phyloP scores from a whole-genome alignment of 2,329 filamentous ascomycete species.

The Fusarium clavum region DNA sequence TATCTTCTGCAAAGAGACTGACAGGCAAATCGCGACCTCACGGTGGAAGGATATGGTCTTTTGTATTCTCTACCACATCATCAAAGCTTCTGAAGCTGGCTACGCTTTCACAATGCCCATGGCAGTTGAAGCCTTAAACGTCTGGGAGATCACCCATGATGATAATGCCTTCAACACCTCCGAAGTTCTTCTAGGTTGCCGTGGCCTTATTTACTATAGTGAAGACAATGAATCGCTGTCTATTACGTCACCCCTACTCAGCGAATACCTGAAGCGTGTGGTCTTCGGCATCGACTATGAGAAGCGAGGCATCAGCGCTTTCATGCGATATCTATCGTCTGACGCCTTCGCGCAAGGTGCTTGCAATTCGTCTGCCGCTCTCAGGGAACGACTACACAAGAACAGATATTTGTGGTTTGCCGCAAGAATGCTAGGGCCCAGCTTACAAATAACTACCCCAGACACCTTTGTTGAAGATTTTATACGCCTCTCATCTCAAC shows the following conservation, averaged over 20 bases:
- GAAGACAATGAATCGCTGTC: not conserved
- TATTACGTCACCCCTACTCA: not conserved
- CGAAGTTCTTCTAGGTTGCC: not conserved
- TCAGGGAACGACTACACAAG: not conserved
- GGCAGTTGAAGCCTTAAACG: not conserved
- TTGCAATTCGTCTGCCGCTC: not conserved
- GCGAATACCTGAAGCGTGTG: not conserved
- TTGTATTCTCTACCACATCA: not conserved
- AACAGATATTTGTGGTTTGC: conserved; percentile 15
- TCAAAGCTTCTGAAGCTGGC: not conserved
- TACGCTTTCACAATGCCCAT: conserved; percentile 3
- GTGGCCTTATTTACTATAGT: not conserved
- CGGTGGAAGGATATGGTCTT: not conserved
- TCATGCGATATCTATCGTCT: not conserved
- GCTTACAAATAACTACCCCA: not conserved
- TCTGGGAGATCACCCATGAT: not conserved
- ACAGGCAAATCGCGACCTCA: not conserved
- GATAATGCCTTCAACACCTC: rapidly evolving
- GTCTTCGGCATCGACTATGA: not conserved
- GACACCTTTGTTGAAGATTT: not conserved
- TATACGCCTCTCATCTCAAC: not conserved
- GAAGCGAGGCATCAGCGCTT: rapidly evolving
- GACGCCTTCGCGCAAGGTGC: not conserved
- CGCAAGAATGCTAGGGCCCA: not conserved
- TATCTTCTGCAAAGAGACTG: not conserved